These are phyloP conservation scores for Neurospora sp. DNA, from an alignment of 495 filamentous ascomycete genomes.

Conservation along the genomic window DNA sequence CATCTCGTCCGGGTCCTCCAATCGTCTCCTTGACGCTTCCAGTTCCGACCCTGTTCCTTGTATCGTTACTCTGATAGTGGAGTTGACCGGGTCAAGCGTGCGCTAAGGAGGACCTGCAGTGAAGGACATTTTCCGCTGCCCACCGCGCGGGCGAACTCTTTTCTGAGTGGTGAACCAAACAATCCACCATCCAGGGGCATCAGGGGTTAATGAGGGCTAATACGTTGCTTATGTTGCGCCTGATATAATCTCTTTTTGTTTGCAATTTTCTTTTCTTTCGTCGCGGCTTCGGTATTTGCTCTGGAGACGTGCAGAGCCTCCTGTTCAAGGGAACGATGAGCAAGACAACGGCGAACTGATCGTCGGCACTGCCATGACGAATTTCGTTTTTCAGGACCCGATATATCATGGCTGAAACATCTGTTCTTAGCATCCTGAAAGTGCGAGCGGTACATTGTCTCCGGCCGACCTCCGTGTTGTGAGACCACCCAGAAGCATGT, in stretches of 20 bases:
- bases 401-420: background rate
- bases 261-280: background rate
- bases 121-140: constrained; percentile 9
- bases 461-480: background rate
- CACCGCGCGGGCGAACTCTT: background rate
- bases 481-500: background rate
- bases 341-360: background rate
- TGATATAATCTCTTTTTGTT: background rate
- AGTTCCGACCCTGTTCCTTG: constrained; percentile 15
- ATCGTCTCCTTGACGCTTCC: background rate
- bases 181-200: background rate
- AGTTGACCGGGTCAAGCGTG: constrained; percentile 12
- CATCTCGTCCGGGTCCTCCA: background rate
- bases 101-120: constrained; percentile 9
- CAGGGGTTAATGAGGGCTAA: background rate
- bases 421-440: background rate
- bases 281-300: background rate
- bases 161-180: background rate
- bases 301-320: background rate
- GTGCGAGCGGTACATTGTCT: background rate
- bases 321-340: background rate
- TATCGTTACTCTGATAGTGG: constrained; percentile 13
- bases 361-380: background rate
- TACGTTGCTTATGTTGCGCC: background rate
- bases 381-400: background rate